phyloP scores from a whole-genome alignment of 345 rosid species.

The Stellera chamaejasme region DNA sequence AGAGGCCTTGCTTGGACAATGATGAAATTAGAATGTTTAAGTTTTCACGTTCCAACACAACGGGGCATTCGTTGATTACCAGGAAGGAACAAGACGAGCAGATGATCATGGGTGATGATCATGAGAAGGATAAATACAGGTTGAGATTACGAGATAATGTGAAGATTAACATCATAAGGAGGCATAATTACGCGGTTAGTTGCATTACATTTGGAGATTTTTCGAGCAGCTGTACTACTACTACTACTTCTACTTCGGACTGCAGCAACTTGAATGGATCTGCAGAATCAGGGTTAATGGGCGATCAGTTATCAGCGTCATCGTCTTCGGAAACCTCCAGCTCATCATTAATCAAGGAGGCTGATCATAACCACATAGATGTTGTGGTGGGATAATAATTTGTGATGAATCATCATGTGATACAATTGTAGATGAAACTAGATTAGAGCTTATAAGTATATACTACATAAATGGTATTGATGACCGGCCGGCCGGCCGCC shows the following conservation, averaged over 20 bases:
- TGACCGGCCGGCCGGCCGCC: too few species aligned
- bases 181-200: slow-evolving; percentile 47
- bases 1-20: slow-evolving; percentile 11
- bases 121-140: slow-evolving; percentile 41
- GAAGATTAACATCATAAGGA: slow-evolving; percentile 33
- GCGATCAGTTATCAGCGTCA: neutral
- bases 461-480: too few species aligned
- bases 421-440: too few species aligned
- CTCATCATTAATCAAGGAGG: too few species aligned
- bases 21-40: slow-evolving; percentile 10
- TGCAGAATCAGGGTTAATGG: slow-evolving; percentile 8
- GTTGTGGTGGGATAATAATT: too few species aligned
- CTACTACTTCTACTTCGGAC: too few species aligned
- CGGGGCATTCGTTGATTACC: slow-evolving; percentile 55
- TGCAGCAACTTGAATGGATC: too few species aligned
- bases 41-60: slow-evolving; percentile 57
- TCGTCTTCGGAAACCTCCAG: too few species aligned
- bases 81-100: slow-evolving; percentile 14
- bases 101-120: too few species aligned
- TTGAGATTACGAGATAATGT: slow-evolving; percentile 52
- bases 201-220: slow-evolving; percentile 53
- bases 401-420: too few species aligned
- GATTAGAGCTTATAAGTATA: too few species aligned
- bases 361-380: too few species aligned
- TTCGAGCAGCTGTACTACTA: slow-evolving; percentile 3